Evolutionary conservation across 441 rosid genomes (phyloP).

Genomic region (Geranium incanum): DNA sequence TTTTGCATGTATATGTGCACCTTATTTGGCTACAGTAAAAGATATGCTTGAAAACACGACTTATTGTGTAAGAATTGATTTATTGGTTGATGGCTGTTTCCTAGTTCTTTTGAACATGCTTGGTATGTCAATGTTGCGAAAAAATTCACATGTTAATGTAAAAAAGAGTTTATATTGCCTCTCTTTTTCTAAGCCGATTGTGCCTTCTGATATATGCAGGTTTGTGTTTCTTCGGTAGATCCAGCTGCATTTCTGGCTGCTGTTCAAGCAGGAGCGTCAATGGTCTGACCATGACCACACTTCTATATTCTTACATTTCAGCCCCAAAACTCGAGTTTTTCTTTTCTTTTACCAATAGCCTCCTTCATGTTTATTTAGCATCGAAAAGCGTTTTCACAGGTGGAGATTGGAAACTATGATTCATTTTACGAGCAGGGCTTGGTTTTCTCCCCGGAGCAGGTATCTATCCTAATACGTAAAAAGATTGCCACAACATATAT

Average conservation of each 20-base stretch:
- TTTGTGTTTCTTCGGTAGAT: conserved; percentile 56
- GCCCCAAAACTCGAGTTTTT: background rate
- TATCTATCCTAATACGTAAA: conserved; percentile 13
- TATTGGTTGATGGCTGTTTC: too few relatives aligned
- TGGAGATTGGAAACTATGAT: conserved; percentile 63
- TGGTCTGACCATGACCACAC: conserved; percentile 30
- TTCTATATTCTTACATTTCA: background rate
- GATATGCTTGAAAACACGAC: too few relatives aligned
- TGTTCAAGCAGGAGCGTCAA: conserved; percentile 54
- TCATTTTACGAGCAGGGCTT: conserved; percentile 45
- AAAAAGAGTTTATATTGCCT: background rate
- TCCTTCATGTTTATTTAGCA: too few relatives aligned
- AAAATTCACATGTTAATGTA: background rate
- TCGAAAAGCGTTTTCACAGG: conserved; percentile 27
- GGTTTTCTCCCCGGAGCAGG: conserved; percentile 51
- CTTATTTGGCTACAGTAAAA: too few relatives aligned
- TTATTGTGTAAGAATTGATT: too few relatives aligned
- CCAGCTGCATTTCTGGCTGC: conserved; percentile 43
- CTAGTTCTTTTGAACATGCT: too few relatives aligned
- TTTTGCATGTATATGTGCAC: too few relatives aligned
- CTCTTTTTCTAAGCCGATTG: background rate
- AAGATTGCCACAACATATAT: background rate
- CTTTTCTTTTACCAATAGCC: too few relatives aligned
- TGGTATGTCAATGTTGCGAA: too few relatives aligned
- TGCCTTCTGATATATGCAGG: conserved; percentile 31